A percentile compares a stretch with the other conserved stretches of the same genome.
phyloP scores from a whole-genome alignment of 257 asterid genomes.

The Solanum lycopersicoides region DNA sequence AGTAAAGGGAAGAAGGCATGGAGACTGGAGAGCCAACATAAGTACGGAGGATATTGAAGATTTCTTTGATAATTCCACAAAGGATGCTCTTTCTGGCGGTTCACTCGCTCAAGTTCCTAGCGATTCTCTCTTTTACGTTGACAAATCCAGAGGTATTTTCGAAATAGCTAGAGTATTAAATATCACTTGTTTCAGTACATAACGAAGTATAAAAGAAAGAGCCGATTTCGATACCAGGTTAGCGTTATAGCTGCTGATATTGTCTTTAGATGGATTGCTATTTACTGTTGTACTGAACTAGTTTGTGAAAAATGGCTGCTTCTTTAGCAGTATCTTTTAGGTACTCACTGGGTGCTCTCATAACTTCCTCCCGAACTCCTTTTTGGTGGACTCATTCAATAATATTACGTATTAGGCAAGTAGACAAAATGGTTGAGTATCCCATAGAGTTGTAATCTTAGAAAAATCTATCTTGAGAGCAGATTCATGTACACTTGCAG shows the following conservation, averaged over 20 bases:
- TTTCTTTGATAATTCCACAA: conserved; percentile 68
- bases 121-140: conserved; percentile 67
- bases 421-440: not conserved
- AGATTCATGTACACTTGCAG: not conserved
- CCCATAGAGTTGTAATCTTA: not conserved
- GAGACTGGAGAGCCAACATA: conserved; percentile 97
- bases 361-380: not conserved
- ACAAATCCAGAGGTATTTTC: conserved; percentile 65
- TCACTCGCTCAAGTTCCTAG: conserved; percentile 66
- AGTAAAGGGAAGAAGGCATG: conserved; percentile 96
- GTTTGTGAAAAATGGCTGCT: not conserved
- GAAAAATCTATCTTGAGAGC: not conserved
- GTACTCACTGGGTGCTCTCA: not conserved
- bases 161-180: not conserved
- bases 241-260: not conserved
- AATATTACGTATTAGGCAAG: not conserved
- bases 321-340: not conserved
- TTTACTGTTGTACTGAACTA: not conserved
- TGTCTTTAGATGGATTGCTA: not conserved
- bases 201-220: not conserved
- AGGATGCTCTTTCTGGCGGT: conserved; percentile 95
- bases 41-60: conserved; percentile 88
- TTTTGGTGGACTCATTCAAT: not conserved
- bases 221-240: not conserved
- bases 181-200: not conserved